These are phyloP conservation scores for Cairneyella variabilis DNA, from an alignment of 495 filamentous ascomycete species.

Conservation along the genomic window DNA sequence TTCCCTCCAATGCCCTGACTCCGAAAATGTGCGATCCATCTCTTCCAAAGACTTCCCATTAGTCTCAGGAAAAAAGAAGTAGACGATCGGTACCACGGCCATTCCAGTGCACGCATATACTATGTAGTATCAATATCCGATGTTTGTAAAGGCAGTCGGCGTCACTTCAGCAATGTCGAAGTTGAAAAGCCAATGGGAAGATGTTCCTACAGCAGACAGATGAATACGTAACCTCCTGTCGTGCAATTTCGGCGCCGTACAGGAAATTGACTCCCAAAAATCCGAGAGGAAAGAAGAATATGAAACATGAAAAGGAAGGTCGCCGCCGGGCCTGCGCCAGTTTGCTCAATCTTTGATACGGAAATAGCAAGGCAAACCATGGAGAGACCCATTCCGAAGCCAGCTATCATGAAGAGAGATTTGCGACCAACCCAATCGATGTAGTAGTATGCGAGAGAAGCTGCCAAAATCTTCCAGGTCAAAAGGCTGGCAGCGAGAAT, in stretches of 20 bases:
- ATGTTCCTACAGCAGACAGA: constrained; percentile 47
- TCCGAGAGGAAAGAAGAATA: constrained; percentile 55
- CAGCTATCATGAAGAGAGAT: constrained; percentile 50
- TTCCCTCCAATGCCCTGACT: neutral
- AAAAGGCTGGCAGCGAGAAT: neutral
- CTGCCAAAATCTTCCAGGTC: neutral
- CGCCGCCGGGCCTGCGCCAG: too few species aligned
- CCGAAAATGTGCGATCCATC: constrained; percentile 57
- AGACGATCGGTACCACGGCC: constrained; percentile 46
- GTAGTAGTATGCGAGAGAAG: constrained; percentile 62
- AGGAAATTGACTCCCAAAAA: constrained; percentile 56
- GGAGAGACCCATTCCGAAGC: constrained; percentile 31
- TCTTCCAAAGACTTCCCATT: constrained; percentile 56
- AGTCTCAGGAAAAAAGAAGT: constrained; percentile 57
- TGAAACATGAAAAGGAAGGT: constrained; percentile 34
- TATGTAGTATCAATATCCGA: constrained; percentile 60
- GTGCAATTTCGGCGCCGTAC: constrained; percentile 54
- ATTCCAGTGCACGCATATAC: constrained; percentile 58
- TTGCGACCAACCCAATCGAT: constrained; percentile 67
- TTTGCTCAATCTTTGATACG: neutral
- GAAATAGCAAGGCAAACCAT: neutral
- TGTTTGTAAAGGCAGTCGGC: constrained; percentile 50
- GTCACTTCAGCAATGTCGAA: constrained; percentile 52
- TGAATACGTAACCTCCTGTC: constrained; percentile 48
- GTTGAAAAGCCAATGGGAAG: constrained; percentile 49